These are phyloP conservation scores for Chlorella ohadii DNA, from an alignment of 139 green algal genomes.

Conservation along the genomic window DNA sequence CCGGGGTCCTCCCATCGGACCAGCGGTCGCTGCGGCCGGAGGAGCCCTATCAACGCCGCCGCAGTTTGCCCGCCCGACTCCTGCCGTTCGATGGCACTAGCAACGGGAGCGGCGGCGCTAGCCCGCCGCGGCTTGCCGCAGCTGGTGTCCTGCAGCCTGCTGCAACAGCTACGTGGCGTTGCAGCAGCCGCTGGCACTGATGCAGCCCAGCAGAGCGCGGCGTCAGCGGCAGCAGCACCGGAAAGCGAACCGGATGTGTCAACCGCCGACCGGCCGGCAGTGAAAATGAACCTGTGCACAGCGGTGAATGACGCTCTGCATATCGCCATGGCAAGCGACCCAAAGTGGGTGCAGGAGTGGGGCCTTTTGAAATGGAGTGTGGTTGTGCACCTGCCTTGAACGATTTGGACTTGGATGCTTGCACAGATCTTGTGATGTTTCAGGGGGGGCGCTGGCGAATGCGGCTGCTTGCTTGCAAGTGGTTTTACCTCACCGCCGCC, in stretches of 20 bases:
- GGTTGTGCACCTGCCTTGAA: too few relatives aligned
- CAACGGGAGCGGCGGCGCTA: not conserved
- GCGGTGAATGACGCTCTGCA: constrained; percentile 89
- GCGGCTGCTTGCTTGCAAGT: too few relatives aligned
- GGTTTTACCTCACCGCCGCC: too few relatives aligned
- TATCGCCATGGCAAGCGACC: constrained; percentile 74
- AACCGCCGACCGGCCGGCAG: not conserved
- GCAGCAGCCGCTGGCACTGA: not conserved
- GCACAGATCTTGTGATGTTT: too few relatives aligned
- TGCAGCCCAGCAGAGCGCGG: not conserved
- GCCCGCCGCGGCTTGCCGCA: not conserved
- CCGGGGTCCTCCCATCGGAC: too few relatives aligned
- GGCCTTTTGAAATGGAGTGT: too few relatives aligned
- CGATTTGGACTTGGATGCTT: too few relatives aligned
- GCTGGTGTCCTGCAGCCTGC: not conserved
- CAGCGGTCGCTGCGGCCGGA: too few relatives aligned
- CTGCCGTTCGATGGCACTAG: constrained; percentile 8
- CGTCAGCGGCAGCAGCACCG: not conserved
- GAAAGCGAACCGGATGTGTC: not conserved
- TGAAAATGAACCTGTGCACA: constrained; percentile 81
- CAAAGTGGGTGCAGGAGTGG: constrained; percentile 47
- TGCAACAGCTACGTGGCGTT: constrained; percentile 7
- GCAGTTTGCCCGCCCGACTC: not conserved
- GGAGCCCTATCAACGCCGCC: not conserved
- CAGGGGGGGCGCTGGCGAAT: too few relatives aligned